Percentiles rank a stretch among this genome's conserved stretches.
phyloP scores from a whole-genome alignment of 1,139 yeast species.

The Suhomyces wounanorum region DNA sequence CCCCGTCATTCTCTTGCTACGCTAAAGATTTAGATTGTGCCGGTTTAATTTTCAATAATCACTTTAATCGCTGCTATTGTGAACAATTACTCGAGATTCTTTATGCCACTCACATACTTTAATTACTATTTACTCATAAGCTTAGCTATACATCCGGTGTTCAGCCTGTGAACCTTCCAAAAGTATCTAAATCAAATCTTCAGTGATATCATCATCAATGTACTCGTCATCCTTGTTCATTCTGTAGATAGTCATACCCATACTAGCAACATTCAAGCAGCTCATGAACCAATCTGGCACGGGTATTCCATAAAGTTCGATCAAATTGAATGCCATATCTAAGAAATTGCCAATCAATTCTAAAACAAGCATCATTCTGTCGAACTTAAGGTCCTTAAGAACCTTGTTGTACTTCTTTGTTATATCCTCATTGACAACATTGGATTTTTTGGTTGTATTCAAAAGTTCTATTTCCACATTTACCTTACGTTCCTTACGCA shows the following conservation, averaged over 20 bases:
- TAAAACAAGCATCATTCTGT: constrained; percentile 45
- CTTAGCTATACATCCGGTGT: background rate
- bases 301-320: constrained; percentile 39
- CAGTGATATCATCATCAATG: constrained; percentile 48
- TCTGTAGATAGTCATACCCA: constrained; percentile 53
- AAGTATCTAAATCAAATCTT: constrained; percentile 36
- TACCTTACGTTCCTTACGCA: constrained; percentile 42
- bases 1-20: too few species aligned
- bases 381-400: constrained; percentile 46
- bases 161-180: background rate
- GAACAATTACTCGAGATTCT: too few species aligned
- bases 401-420: constrained; percentile 43
- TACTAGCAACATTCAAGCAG: constrained; percentile 44
- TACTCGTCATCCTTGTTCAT: constrained; percentile 56
- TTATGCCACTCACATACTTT: background rate
- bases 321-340: constrained; percentile 44
- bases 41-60: too few species aligned
- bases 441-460: constrained; percentile 23
- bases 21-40: too few species aligned
- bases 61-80: too few species aligned
- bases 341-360: constrained; percentile 48
- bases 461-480: constrained; percentile 40
- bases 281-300: constrained; percentile 51
- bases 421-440: constrained; percentile 31
- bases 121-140: too few species aligned